These are phyloP conservation scores for Trichoderma polysporum DNA, from an alignment of 2,329 filamentous ascomycete genomes.

Conservation along the genomic window DNA sequence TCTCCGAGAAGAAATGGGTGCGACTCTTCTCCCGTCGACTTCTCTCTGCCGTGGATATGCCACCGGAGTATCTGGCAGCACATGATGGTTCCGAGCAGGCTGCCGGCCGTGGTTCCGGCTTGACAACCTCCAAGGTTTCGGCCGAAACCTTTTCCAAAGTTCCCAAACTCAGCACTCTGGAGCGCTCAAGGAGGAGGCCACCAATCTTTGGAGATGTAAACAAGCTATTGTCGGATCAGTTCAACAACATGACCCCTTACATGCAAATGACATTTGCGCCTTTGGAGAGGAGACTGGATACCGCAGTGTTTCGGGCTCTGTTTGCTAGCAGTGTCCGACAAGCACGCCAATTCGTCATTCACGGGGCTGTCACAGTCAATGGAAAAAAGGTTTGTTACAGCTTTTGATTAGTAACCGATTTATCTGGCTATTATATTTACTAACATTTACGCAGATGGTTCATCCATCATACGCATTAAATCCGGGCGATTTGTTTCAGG, in stretches of 20 bases:
- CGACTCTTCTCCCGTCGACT: slow-evolving; percentile 85
- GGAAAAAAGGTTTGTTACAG: slow-evolving; percentile 73
- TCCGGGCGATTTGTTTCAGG: slow-evolving; percentile 97
- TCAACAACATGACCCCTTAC: slow-evolving; percentile 67
- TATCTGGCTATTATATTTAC: not conserved
- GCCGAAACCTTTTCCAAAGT: slow-evolving; percentile 38
- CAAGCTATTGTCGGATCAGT: slow-evolving; percentile 35
- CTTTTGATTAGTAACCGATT: not conserved
- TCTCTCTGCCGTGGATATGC: slow-evolving; percentile 81
- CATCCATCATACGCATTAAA: slow-evolving; percentile 93
- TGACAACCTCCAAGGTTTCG: slow-evolving; percentile 36
- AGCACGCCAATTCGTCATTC: slow-evolving; percentile 89
- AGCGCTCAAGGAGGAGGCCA: slow-evolving; percentile 22
- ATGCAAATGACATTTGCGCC: slow-evolving; percentile 97
- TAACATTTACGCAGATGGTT: slow-evolving; percentile 65
- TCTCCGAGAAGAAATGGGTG: slow-evolving; percentile 90
- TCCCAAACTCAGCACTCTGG: slow-evolving; percentile 26
- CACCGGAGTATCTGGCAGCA: slow-evolving; percentile 72
- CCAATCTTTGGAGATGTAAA: slow-evolving; percentile 35
- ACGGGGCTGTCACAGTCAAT: slow-evolving; percentile 93
- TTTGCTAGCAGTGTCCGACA: slow-evolving; percentile 93
- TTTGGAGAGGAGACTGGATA: slow-evolving; percentile 85
- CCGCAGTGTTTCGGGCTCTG: slow-evolving; percentile 88
- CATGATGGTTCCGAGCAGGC: slow-evolving; percentile 82
- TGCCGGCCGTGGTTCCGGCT: slow-evolving; percentile 77